Evolutionary conservation across 169 alveolate species (phyloP), one percentile per base, ranked within the genome.

Genomic region (Plasmodium gaboni): DNA sequence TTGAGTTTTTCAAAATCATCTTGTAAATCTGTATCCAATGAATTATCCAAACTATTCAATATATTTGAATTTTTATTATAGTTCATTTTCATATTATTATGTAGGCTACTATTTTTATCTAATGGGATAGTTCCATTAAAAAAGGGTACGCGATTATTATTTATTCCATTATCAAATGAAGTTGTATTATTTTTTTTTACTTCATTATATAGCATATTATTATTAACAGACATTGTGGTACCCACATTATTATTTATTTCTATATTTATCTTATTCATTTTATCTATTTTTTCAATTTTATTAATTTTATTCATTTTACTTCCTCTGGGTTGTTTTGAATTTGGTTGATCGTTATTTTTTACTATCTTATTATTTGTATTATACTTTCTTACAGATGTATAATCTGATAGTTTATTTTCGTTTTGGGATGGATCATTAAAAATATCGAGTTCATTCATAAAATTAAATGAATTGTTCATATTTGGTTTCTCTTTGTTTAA

Each of bases 401-500:
- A 26, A 59, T 42, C 67, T n/a, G 44, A 32, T 13, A 64, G 64
- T 19, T 64, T 76, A 24, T 50, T 78, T 48, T 78, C 89, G 64
- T 48, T 78, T 26, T 60, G 44, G 9, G 44, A 42, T 5, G 19
- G 26, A 73, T 63, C 61, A n/a, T 76, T 76, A 15, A n/a, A 7
- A 46, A 46, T 76, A 64, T 76, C 64, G 38, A 12, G 22, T 76
- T 38, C 68, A 57, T 26, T 76, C 67, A 57, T 24, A 76, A 26
- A 65, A 65, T 78, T 51, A 8, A 24, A 28, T 28, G 71, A 7
- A 64, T 64, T 76, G 42, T 78, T 78, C n/a, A 26, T 13, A 65
- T 65, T 78, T 78, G 48, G 26, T 17, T 65, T 78, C 10, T 78
- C 89, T 46, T 74, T 60, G 17, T 78, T 78, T 70, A 78, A 17